These are phyloP conservation scores for Aspergillus neoniger DNA, from an alignment of 2,329 filamentous ascomycete genomes.

Conservation along the genomic window DNA sequence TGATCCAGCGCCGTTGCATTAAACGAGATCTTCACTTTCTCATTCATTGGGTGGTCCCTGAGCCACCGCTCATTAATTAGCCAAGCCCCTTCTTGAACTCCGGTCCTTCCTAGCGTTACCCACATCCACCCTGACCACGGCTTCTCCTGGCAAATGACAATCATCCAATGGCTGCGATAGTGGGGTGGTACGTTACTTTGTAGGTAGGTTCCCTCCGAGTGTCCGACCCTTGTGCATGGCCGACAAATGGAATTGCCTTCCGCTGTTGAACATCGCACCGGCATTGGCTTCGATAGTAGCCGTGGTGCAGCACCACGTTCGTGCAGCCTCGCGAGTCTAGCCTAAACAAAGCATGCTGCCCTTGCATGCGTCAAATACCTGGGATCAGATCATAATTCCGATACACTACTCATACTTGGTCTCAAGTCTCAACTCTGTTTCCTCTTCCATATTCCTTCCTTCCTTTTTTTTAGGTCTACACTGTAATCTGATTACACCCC, in stretches of 20 bases:
- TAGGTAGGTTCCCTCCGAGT: not conserved
- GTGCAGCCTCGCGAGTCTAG: not conserved
- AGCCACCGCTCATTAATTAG: constrained; percentile 6
- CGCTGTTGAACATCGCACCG: not conserved
- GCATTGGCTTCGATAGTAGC: not conserved
- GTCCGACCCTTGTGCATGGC: not conserved
- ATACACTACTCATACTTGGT: not conserved
- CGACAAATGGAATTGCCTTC: constrained; percentile 5
- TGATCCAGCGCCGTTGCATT: not conserved
- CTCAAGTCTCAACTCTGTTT: not conserved
- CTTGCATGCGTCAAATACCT: not conserved
- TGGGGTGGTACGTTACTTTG: not conserved
- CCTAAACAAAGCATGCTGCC: not conserved
- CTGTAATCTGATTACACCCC: not conserved
- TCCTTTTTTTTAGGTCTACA: not conserved
- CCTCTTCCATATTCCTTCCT: not conserved
- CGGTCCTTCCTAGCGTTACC: constrained; percentile 14
- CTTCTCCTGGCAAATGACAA: too few relatives aligned
- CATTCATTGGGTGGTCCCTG: not conserved
- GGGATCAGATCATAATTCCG: not conserved
- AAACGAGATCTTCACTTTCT: not conserved
- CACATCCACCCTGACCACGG: not conserved
- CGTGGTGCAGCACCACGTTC: not conserved
- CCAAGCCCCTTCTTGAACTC: constrained; percentile 14
- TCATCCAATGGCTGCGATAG: not conserved